Conservation (phyloP, 345 rosid species). For the Dimocarpus longan region DNA sequence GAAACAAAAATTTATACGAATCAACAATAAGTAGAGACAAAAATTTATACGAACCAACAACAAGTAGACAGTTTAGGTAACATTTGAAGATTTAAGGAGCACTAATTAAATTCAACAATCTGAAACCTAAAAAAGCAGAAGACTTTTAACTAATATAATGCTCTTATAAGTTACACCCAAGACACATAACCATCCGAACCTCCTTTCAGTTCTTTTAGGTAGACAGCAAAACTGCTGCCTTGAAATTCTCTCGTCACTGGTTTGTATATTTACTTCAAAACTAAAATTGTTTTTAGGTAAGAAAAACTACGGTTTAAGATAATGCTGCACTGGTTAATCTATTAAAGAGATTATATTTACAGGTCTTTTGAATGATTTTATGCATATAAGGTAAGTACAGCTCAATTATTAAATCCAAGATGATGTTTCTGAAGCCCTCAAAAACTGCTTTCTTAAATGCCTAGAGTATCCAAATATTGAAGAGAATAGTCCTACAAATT, state of each 20-base stretch:
- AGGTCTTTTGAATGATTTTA: not conserved
- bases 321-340: not conserved
- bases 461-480: not conserved
- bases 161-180: not conserved
- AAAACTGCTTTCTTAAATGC: not conserved
- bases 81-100: not conserved
- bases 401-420: not conserved
- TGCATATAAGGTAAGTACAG: not conserved
- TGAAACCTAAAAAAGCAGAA: not conserved
- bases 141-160: not conserved
- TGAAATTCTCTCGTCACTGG: not conserved
- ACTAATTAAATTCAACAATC: slow-evolving; percentile 1
- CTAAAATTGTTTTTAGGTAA: too few species aligned
- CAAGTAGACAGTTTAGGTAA: not conserved
- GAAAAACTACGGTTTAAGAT: too few species aligned
- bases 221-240: not conserved
- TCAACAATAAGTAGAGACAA: not conserved
- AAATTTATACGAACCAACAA: not conserved
- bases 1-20: not conserved
- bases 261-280: too few species aligned
- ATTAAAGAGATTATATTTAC: not conserved
- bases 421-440: not conserved
- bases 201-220: not conserved
- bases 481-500: not conserved
- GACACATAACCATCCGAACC: not conserved